A percentile compares a stretch with the other conserved stretches of the same genome.
Conservation (phyloP, 768 basidiomycete species). For the Leccinum uliginosum region DNA sequence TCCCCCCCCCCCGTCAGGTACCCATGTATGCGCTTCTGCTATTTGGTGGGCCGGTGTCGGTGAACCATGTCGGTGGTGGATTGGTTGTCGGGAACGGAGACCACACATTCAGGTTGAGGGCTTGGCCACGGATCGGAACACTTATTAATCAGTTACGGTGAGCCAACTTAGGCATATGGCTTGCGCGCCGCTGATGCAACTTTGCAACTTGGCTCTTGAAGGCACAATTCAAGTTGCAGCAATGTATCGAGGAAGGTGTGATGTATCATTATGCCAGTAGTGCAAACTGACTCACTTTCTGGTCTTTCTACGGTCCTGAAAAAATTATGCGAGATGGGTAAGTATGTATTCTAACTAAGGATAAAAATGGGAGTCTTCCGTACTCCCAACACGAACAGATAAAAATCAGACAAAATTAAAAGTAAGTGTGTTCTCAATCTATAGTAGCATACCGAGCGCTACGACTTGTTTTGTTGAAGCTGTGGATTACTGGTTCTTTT, state of each 20-base stretch:
- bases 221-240: constrained; percentile 58
- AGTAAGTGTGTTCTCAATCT: too few species aligned
- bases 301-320: too few species aligned
- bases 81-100: constrained; percentile 56
- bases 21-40: constrained; percentile 82
- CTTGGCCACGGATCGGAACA: constrained; percentile 89
- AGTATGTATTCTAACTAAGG: too few species aligned
- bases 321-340: too few species aligned
- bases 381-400: too few species aligned
- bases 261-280: too few species aligned
- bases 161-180: constrained; percentile 12
- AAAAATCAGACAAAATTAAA: too few species aligned
- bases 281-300: too few species aligned
- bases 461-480: too few species aligned
- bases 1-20: constrained; percentile 44
- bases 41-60: constrained; percentile 75
- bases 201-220: constrained; percentile 59
- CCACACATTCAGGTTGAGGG: constrained; percentile 56
- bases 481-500: too few species aligned
- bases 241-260: constrained; percentile 60
- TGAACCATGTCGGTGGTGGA: constrained; percentile 80
- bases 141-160: constrained; percentile 84
- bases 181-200: background rate
- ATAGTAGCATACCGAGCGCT: too few species aligned
- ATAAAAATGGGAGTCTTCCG: too few species aligned